Evolutionary conservation across 129 eudicot genomes (phyloP).

Genomic region (Flaveria brownii): DNA sequence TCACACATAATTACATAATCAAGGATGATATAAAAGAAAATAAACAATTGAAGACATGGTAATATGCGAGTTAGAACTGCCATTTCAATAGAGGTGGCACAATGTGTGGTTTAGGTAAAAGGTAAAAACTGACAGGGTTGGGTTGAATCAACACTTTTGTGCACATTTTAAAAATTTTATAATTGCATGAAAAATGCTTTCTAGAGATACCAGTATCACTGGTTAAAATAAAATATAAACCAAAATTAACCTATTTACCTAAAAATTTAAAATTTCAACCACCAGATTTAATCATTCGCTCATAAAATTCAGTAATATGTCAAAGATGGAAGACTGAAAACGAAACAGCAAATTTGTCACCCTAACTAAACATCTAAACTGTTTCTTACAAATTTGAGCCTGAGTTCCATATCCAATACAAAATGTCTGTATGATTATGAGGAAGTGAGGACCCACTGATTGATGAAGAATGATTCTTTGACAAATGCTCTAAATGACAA

Average conservation of each 20-base stretch:
- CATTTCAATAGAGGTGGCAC: neutral
- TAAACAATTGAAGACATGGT: neutral
- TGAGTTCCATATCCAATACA: conserved; percentile 8
- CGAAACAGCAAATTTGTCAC: neutral
- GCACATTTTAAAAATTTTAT: neutral
- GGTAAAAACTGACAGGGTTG: too few species aligned
- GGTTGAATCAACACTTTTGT: conserved; percentile 2
- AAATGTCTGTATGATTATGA: conserved; percentile 4
- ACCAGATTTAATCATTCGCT: neutral
- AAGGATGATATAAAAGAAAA: neutral
- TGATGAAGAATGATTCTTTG: neutral
- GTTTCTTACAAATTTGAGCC: conserved; percentile 13
- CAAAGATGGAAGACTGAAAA: conserved; percentile 5
- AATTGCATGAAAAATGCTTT: neutral
- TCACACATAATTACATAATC: neutral
- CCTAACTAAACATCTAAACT: conserved; percentile 20
- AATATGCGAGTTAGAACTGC: conserved; percentile 1
- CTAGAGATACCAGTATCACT: neutral
- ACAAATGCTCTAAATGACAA: conserved; percentile 6
- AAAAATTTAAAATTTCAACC: neutral
- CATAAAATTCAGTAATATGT: conserved; percentile 15
- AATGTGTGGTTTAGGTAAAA: neutral
- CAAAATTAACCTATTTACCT: neutral
- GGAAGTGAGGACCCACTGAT: neutral
- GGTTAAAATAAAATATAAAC: neutral